Evolutionary conservation across 73 alveolate genomes (phyloP), one percentile per base, ranked within the genome.

Genomic region (Tetrahymena elliotti): DNA sequence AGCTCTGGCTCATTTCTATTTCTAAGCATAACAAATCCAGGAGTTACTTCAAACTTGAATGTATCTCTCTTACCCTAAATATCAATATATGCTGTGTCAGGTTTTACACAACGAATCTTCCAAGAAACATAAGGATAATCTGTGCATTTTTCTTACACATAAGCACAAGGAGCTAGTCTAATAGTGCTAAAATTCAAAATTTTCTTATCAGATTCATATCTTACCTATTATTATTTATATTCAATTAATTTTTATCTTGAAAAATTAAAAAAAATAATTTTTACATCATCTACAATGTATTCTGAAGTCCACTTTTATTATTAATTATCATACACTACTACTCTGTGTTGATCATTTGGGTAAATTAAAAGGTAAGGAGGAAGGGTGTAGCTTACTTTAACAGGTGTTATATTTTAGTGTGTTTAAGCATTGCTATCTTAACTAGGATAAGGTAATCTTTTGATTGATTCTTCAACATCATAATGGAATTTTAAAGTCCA

Each of bases 41-140:
- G 96, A 37, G 98, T 97, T 35, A 97, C 95, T 94, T 97, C 97
- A 92, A 97, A 97, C 20, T 96, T 97, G 24, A 97, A 93, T 5
- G 52, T 82, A 52, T 94, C 94, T 95, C 99, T 96, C 96, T 94
- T 95, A 24, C 97, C 96, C 35, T 93, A 95, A 31, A 97, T 94
- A 94, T 97, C 98, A 33, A 97, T 93, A 84, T 95, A 68, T 3
- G 98, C 98, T 33, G 93, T 96, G 7, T 96, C 97, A 53, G 96
- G 94, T 33, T 93, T 97, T 27, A 97, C 96, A 94, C 99, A 97
- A 94, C 99, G 96, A 52, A 97, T 88, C 47, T 97, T 96, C 98
- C 98, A 97, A 36, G 96, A 53, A 53, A 93, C 95, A 92, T 97
- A 97, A 10, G 99, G 99, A 92, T 94, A 97, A 94, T 97, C 99